These are phyloP conservation scores for Fusarium beomiforme DNA, from an alignment of 2,329 filamentous ascomycete species.

Conservation along the genomic window DNA sequence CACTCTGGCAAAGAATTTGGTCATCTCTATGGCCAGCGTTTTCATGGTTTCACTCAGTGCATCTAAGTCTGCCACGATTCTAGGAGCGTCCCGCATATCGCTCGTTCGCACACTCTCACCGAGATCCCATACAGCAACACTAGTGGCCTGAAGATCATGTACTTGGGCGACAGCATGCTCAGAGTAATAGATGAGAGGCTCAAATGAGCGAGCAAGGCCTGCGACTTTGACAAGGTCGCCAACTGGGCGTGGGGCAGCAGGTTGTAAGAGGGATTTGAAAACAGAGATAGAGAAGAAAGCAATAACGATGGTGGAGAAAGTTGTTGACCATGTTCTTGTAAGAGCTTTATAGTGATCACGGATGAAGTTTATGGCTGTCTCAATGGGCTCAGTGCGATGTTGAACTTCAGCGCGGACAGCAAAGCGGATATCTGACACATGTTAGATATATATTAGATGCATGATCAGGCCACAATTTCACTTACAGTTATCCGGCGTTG, in stretches of 20 bases:
- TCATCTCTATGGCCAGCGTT: slow-evolving; percentile 84
- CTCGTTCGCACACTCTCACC: slow-evolving; percentile 88
- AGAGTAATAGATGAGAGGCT: slow-evolving; percentile 94
- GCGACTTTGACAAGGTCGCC: slow-evolving; percentile 89
- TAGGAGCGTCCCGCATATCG: slow-evolving; percentile 88
- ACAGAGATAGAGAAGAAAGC: slow-evolving; percentile 72
- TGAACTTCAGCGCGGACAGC: slow-evolving; percentile 88
- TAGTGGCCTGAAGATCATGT: slow-evolving; percentile 87
- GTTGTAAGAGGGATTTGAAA: slow-evolving; percentile 73
- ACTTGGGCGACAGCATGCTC: slow-evolving; percentile 89
- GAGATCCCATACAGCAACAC: slow-evolving; percentile 93
- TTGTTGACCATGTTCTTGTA: slow-evolving; percentile 75
- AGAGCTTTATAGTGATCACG: slow-evolving; percentile 67
- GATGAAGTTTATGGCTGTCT: slow-evolving; percentile 73
- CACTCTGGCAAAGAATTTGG: slow-evolving; percentile 91
- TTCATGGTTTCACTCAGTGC: slow-evolving; percentile 87
- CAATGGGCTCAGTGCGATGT: slow-evolving; percentile 85
- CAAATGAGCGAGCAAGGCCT: slow-evolving; percentile 87
- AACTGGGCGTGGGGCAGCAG: slow-evolving; percentile 60
- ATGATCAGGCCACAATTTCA: slow-evolving; percentile 8
- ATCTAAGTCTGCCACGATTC: slow-evolving; percentile 88
- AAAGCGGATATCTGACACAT: slow-evolving; percentile 80
- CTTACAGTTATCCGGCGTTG: slow-evolving; percentile 62
- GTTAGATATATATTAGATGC: slow-evolving; percentile 4
- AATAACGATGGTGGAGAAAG: slow-evolving; percentile 69